A percentile compares a stretch with the other conserved stretches of the same genome.
Evolutionary conservation across 768 basidiomycete species (phyloP).

Genomic region (Suillus paluster): DNA sequence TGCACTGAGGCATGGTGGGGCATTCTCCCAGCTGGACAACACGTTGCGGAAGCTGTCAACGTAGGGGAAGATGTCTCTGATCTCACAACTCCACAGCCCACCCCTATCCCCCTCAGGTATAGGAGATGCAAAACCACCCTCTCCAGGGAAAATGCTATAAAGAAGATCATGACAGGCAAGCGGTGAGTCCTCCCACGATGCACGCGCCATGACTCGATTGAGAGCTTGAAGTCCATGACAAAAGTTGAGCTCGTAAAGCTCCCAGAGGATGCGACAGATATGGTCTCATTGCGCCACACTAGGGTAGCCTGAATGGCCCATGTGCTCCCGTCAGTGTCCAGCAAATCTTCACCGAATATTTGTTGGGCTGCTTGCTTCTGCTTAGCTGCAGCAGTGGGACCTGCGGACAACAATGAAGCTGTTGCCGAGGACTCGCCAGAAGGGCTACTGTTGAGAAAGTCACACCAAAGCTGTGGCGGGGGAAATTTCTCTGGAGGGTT

Average conservation of each 20-base stretch:
- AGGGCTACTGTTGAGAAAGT: conserved; percentile 12
- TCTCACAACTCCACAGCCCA: background rate
- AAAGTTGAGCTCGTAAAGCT: conserved; percentile 23
- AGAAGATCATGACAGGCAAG: conserved; percentile 2
- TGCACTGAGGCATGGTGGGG: conserved; percentile 4
- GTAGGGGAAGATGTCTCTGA: background rate
- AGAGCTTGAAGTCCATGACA: conserved; percentile 23
- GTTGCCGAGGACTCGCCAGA: background rate
- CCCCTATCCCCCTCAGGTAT: background rate
- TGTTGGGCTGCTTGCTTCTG: conserved; percentile 6
- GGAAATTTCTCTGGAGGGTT: conserved; percentile 9
- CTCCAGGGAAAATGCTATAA: conserved; percentile 10
- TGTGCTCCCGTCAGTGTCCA: background rate
- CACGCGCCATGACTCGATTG: conserved; percentile 12
- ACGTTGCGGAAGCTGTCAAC: background rate
- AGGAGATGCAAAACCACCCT: background rate
- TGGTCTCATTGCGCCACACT: background rate
- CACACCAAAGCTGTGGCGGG: conserved; percentile 11
- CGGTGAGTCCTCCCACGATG: conserved; percentile 11
- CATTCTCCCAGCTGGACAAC: conserved; percentile 3
- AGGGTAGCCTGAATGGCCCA: background rate
- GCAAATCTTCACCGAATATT: conserved; percentile 11
- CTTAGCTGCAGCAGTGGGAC: background rate
- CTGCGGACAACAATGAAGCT: no score
- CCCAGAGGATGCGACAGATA: background rate